Evolutionary conservation across 768 basidiomycete genomes (phyloP), one percentile per base, ranked within the genome.

Genomic region (Tricholoma saponaceum): DNA sequence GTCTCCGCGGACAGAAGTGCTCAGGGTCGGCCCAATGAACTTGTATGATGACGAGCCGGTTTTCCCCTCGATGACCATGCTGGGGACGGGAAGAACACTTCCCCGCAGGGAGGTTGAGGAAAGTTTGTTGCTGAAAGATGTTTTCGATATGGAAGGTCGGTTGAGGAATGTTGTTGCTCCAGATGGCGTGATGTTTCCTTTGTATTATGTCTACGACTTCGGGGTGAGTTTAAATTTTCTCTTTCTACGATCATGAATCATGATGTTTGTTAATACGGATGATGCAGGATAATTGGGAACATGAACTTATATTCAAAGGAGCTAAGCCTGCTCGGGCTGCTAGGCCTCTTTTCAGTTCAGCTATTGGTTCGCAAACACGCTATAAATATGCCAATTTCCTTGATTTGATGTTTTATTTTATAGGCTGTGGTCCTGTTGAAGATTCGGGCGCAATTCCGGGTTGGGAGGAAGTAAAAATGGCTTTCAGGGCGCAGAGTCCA

Each of bases 241-340:
- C 33, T 51, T 28, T n/a, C n/a, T n/a, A n/a, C n/a, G n/a, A n/a
- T n/a, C n/a, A n/a, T n/a, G n/a, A n/a, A n/a, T n/a, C n/a, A n/a
- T n/a, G n/a, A n/a, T n/a, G n/a, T n/a, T n/a, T n/a, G n/a, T n/a
- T n/a, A n/a, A n/a, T n/a, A n/a, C n/a, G 5, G 50, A 26, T 30
- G 18, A 13, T 28, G 20, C 37, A 67, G 66, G 66, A 66, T 52
- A 43, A 62, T 37, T 67, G 66, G 66, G 66, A 66, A n/a, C 66
- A 64, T 55, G 41, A 54, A 18, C 28, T 62, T 30, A 54, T 32
- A 16, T 60, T 57, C 56, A 57, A 62, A 43, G 60, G 60, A 10
- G 22, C 32, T 22, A 60, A 62, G 43, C 51, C 56, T 20, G 60
- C 60, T n/a, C 46, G 46, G 16, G 52, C 52, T 3, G 54, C 60